Conservation (phyloP, 1,284 basidiomycete species). For the Cutaneotrichosporon mucoides region DNA sequence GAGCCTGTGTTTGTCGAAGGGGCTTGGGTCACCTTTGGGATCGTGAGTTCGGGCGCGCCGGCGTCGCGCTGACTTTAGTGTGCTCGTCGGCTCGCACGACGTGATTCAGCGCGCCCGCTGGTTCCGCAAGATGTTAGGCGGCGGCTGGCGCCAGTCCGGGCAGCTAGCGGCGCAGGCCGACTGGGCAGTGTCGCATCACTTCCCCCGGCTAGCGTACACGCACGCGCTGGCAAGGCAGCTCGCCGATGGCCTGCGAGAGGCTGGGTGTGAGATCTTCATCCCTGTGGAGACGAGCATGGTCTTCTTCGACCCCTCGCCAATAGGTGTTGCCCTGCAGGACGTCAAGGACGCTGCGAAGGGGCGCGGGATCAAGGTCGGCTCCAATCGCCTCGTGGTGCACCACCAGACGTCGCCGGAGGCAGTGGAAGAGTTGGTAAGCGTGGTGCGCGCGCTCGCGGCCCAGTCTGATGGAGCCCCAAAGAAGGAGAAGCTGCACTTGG, state of each 20-base stretch:
- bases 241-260: constrained; percentile 65
- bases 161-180: constrained; percentile 76
- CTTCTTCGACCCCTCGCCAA: constrained; percentile 48
- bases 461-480: not conserved
- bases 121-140: constrained; percentile 93
- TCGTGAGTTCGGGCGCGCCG: constrained; percentile 48
- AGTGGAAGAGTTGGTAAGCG: constrained; percentile 48
- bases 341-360: constrained; percentile 60
- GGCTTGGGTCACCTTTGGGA: constrained; percentile 87
- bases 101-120: constrained; percentile 74
- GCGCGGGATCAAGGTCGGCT: constrained; percentile 63
- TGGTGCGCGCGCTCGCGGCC: constrained; percentile 15
- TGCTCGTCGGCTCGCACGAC: constrained; percentile 72
- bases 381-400: constrained; percentile 70
- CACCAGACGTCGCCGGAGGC: constrained; percentile 76
- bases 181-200: constrained; percentile 78
- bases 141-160: constrained; percentile 91
- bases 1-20: constrained; percentile 93
- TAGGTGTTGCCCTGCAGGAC: constrained; percentile 63
- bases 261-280: constrained; percentile 71
- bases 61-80: constrained; percentile 27
- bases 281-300: constrained; percentile 85
- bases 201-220: constrained; percentile 68
- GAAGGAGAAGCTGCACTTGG: not conserved
- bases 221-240: constrained; percentile 71